Percentiles rank a stretch among this genome's conserved stretches.
Evolutionary conservation across 768 basidiomycete species (phyloP).

Genomic region (Daedaleopsis sinensis): DNA sequence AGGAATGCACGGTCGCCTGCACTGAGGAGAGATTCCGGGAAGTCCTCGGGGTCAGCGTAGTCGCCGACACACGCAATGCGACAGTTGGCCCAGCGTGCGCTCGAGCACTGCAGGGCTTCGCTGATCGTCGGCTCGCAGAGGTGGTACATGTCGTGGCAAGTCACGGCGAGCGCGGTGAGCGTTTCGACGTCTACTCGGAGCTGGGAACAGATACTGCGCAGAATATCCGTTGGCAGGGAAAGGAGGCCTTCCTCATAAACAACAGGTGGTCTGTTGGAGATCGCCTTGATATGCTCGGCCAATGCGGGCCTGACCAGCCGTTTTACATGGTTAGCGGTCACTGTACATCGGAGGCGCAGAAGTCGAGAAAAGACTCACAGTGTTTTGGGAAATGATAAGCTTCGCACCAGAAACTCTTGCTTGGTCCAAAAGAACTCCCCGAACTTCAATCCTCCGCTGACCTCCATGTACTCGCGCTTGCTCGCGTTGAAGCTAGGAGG

Average conservation of each 20-base stretch:
- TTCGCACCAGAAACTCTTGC: slow-evolving; percentile 2
- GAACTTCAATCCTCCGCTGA: no score
- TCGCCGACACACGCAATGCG: slow-evolving; percentile 72
- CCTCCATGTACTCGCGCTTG: no score
- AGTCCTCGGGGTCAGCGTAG: slow-evolving; percentile 39
- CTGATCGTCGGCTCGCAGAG: neutral
- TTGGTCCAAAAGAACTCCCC: neutral
- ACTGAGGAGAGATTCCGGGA: neutral
- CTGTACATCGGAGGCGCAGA: slow-evolving; percentile 48
- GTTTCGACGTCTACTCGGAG: slow-evolving; percentile 64
- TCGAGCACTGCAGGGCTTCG: neutral
- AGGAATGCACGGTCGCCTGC: neutral
- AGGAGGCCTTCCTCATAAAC: slow-evolving; percentile 25
- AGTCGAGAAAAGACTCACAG: no score
- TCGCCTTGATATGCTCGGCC: neutral
- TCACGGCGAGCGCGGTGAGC: slow-evolving; percentile 51
- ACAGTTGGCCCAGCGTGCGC: slow-evolving; percentile 6
- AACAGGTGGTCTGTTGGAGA: neutral
- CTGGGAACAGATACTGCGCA: no score
- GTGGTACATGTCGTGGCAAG: slow-evolving; percentile 27
- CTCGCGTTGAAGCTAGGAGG: no score
- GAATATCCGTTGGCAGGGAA: slow-evolving; percentile 31
- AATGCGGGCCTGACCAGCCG: neutral
- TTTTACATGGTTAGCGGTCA: neutral
- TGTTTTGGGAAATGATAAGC: neutral